Conservation (phyloP, 176 grass and related monocot genomes). For the Phyllostachys edulis region DNA sequence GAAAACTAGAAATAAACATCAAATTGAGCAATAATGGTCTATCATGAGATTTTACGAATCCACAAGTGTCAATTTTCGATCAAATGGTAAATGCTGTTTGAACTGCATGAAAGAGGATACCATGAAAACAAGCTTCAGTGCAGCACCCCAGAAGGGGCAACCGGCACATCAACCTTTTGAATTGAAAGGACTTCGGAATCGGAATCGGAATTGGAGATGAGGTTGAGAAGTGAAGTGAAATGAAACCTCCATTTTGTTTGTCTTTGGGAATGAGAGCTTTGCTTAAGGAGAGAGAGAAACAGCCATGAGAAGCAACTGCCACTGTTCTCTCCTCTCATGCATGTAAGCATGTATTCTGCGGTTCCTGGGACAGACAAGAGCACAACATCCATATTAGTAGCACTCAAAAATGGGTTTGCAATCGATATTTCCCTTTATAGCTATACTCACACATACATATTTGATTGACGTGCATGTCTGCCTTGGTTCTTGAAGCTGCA, state of each 20-base stretch:
- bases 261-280: not conserved
- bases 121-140: not conserved
- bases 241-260: not conserved
- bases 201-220: constrained; percentile 4
- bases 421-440: not conserved
- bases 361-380: not conserved
- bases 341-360: constrained; percentile 1
- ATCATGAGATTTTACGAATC: not conserved
- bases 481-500: constrained; percentile 9
- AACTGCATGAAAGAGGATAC: not conserved
- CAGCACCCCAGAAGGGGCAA: constrained; percentile 3
- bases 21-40: not conserved
- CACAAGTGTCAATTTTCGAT: not conserved
- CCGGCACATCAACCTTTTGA: constrained; percentile 3
- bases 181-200: constrained; percentile 14
- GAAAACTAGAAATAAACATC: not conserved
- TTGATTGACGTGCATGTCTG: constrained; percentile 21
- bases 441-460: constrained; percentile 4
- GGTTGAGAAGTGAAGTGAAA: not conserved
- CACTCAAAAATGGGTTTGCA: not conserved
- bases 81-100: not conserved
- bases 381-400: not conserved
- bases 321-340: not conserved
- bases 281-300: not conserved
- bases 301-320: not conserved